Conservation (phyloP, 805 yeast species). For the Myxozyma mucilagina region DNA sequence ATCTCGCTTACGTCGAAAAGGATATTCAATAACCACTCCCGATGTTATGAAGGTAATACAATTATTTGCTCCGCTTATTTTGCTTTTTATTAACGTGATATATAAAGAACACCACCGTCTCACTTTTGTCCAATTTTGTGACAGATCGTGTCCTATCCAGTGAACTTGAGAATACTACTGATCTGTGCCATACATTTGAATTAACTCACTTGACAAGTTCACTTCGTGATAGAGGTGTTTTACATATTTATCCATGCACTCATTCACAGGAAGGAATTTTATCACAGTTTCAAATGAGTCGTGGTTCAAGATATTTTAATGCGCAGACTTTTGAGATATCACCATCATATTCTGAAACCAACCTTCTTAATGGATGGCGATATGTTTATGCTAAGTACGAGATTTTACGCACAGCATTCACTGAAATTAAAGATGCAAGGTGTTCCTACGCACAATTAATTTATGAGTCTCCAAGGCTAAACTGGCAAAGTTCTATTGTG, state of each 20-base stretch:
- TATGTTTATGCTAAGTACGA: slow-evolving; percentile 11
- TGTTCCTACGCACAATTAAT: slow-evolving; percentile 30
- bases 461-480: neutral
- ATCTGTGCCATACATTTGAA: slow-evolving; percentile 1
- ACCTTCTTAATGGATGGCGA: slow-evolving; percentile 14
- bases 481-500: neutral
- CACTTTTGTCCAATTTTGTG: neutral
- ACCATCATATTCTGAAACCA: neutral
- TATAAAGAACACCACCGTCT: slow-evolving; percentile 4
- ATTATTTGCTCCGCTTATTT: neutral
- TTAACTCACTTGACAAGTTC: neutral
- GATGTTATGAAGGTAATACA: slow-evolving; percentile 18
- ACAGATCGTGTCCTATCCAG: too few relatives aligned
- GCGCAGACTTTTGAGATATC: slow-evolving; percentile 24
- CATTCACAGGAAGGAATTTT: slow-evolving; percentile 29
- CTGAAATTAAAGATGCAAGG: slow-evolving; percentile 3
- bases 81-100: neutral
- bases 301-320: slow-evolving; percentile 25
- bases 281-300: slow-evolving; percentile 18
- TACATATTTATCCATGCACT: slow-evolving; percentile 26
- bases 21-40: slow-evolving; percentile 11
- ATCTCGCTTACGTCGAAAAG: neutral
- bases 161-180: neutral
- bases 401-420: slow-evolving; percentile 31
- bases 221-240: neutral